A percentile compares a stretch with the other conserved stretches of the same genome.
Evolutionary conservation across 352 stramenopile species (phyloP).

Genomic region (Thraustochytrium sp.): DNA sequence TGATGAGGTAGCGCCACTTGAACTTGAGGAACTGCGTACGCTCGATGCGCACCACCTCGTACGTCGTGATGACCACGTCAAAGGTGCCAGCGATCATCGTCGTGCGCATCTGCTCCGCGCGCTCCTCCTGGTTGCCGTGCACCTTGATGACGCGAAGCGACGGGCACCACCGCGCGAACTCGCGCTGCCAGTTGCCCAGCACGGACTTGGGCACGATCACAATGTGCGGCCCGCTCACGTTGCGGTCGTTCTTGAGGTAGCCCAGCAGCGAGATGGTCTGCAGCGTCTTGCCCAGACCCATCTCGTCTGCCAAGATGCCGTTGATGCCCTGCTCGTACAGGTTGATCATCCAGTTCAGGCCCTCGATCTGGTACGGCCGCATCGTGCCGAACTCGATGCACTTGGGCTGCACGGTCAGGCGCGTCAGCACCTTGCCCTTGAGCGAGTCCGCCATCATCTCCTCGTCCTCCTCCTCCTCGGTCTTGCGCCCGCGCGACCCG

Average conservation of each 20-base stretch:
- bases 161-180: conserved; percentile 92
- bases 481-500: conserved; percentile 38
- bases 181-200: conserved; percentile 96
- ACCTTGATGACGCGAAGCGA: conserved; percentile 92
- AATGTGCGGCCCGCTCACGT: conserved; percentile 80
- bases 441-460: conserved; percentile 39
- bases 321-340: conserved; percentile 98
- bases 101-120: conserved; percentile 73
- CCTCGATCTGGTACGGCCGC: conserved; percentile 91
- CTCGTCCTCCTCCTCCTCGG: conserved; percentile 48
- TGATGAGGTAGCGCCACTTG: conserved; percentile 93
- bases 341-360: conserved; percentile 99
- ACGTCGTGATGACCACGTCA: conserved; percentile 93
- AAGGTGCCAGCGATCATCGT: conserved; percentile 89
- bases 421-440: conserved; percentile 29
- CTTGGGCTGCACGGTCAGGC: conserved; percentile 41
- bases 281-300: conserved; percentile 93
- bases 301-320: conserved; percentile 92
- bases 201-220: conserved; percentile 97
- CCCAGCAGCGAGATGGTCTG: conserved; percentile 96
- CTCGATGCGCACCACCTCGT: conserved; percentile 95
- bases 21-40: conserved; percentile 79
- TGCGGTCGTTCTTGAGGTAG: conserved; percentile 85
- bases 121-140: conserved; percentile 89
- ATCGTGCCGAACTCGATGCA: conserved; percentile 77